Evolutionary conservation across 257 asterid species (phyloP).

Genomic region (Oldenlandia corymbosa): DNA sequence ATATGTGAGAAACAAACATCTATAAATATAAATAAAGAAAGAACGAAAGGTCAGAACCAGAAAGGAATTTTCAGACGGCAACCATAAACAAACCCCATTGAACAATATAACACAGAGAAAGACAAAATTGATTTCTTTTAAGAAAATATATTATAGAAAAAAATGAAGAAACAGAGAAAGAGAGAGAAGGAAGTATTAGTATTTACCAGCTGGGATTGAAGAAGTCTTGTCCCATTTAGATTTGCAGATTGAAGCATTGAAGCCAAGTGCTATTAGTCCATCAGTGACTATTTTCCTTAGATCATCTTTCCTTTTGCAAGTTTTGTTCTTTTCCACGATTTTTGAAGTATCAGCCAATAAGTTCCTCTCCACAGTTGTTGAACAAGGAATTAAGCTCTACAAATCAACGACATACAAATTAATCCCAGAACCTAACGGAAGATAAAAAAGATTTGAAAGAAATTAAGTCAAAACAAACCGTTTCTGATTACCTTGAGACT

Average conservation of each 20-base stretch:
- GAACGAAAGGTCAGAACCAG: not conserved
- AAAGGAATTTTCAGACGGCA: not conserved
- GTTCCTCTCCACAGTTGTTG: slow-evolving; percentile 62
- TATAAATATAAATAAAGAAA: no score
- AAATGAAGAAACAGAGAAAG: not conserved
- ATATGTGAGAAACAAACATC: not conserved
- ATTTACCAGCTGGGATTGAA: slow-evolving; percentile 86
- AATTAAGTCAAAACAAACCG: not conserved
- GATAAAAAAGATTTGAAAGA: not conserved
- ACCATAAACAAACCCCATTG: not conserved
- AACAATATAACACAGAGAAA: not conserved
- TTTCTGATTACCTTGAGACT: slow-evolving; percentile 57
- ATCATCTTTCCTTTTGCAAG: slow-evolving; percentile 55
- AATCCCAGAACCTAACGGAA: not conserved
- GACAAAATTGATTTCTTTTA: no score
- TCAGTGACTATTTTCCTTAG: slow-evolving; percentile 61
- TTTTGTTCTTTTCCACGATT: slow-evolving; percentile 69
- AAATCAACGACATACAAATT: slow-evolving; percentile 9
- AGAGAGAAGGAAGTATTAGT: not conserved
- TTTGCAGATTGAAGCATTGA: slow-evolving; percentile 68
- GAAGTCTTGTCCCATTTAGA: slow-evolving; percentile 87
- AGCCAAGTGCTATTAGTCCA: slow-evolving; percentile 52
- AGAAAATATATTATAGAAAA: no score
- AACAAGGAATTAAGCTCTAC: slow-evolving; percentile 73
- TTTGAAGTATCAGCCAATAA: slow-evolving; percentile 71